Percentiles rank a stretch among this genome's conserved stretches.
These are phyloP conservation scores for Colletotrichum higginsianum DNA, from an alignment of 2,329 filamentous ascomycete species.

Conservation along the genomic window DNA sequence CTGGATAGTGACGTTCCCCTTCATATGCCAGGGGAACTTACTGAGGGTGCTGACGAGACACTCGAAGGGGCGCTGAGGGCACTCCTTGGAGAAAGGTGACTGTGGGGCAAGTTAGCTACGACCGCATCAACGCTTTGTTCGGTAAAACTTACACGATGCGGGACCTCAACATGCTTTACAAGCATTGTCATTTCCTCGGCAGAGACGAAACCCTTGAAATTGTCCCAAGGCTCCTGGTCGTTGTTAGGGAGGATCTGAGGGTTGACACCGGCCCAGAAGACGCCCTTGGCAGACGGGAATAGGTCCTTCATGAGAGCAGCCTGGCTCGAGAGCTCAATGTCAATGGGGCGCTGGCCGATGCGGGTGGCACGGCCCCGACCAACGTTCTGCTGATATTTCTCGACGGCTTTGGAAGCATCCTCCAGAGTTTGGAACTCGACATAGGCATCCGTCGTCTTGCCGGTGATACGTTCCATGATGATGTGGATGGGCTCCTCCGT, in stretches of 20 bases:
- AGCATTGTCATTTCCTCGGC: slow-evolving; percentile 76
- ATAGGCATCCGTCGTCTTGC: slow-evolving; percentile 74
- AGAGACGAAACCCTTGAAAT: slow-evolving; percentile 73
- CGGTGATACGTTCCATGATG: slow-evolving; percentile 74
- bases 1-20: slow-evolving; percentile 69
- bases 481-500: slow-evolving; percentile 72
- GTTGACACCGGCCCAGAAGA: slow-evolving; percentile 66
- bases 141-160: slow-evolving; percentile 68
- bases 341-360: slow-evolving; percentile 71
- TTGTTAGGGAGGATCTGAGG: slow-evolving; percentile 58
- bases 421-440: slow-evolving; percentile 69
- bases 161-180: slow-evolving; percentile 73
- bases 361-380: slow-evolving; percentile 60
- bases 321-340: slow-evolving; percentile 71
- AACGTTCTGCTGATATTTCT: slow-evolving; percentile 59
- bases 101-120: slow-evolving; percentile 47
- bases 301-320: slow-evolving; percentile 72
- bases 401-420: slow-evolving; percentile 68
- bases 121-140: not conserved
- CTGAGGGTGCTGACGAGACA: slow-evolving; percentile 74
- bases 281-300: slow-evolving; percentile 71
- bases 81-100: slow-evolving; percentile 73
- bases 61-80: slow-evolving; percentile 76
- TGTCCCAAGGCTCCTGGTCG: slow-evolving; percentile 60
- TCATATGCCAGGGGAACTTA: slow-evolving; percentile 75